Base-by-base conservation (phyloP, 495 filamentous ascomycete species). In the Xylaria acuta region DNA sequence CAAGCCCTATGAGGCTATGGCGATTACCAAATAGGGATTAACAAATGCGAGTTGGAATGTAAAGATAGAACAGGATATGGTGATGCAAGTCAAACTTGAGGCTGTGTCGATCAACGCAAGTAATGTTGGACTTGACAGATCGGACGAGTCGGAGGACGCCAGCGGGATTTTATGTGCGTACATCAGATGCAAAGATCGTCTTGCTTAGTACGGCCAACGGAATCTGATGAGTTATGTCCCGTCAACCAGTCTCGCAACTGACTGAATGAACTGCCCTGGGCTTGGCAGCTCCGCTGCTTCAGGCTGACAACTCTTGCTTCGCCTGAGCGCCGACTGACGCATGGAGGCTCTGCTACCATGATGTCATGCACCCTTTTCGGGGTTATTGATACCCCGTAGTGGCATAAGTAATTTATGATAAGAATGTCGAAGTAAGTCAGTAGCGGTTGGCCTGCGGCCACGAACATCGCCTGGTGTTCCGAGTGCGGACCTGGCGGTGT, bases 61-160 rank as follows among this genome's bases (percentile, higher is more conserved):
- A 56, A 25, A 18, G 27, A 5, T 27, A 41, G 3, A 45, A 43
- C 14, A 64, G 16, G 27, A 36, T 47, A 36, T 45, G 51, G 34
- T 66, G 51, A 58, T 41, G 45, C 22, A 34, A 34, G 27, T 59
- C 20, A 36, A 64, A 16, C 20, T 62, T 16, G 34, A 47, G 38
- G 49, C 22, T 32, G 53, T 72, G 70, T 72, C 49, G 70, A 67
- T 72, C 62, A 20, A 41, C 63, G 70, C 63, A 67, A 59, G 63
- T 49, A 30, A 59, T 67, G 70, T 67, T 72, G 70, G 36, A 45
- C 41, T 40, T 11, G 69, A 64, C 34, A 51, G 59, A 71, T 64
- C 34, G 40, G 45, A 40, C 69, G 60, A 71, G 69, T 66, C 25
- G 63, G 63, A 66, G 53, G 63, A 20, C 18, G 22, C 5, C n/a